A percentile compares a stretch with the other conserved stretches of the same genome.
Conservation (phyloP, 192 early-diverging fungal genomes). For the Gryganskiella cystojenkinii region DNA sequence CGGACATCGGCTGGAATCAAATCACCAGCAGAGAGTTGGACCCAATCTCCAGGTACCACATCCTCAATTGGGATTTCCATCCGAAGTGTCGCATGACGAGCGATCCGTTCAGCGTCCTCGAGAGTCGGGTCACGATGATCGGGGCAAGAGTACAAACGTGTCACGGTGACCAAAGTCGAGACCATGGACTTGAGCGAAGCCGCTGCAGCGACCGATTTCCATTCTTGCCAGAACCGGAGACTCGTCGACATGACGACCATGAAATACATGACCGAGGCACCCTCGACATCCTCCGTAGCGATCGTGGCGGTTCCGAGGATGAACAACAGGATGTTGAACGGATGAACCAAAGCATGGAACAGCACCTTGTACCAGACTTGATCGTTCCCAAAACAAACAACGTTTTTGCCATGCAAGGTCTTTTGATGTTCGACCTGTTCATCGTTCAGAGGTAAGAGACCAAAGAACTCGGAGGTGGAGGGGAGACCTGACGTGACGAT, state of each 20-base stretch:
- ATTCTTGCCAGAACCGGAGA: slow-evolving; percentile 58
- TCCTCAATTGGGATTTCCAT: slow-evolving; percentile 54
- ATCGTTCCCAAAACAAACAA: slow-evolving; percentile 22
- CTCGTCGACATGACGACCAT: slow-evolving; percentile 53
- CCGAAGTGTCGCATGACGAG: slow-evolving; percentile 24
- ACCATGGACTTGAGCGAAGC: slow-evolving; percentile 49
- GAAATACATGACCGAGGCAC: slow-evolving; percentile 42
- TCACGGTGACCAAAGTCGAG: slow-evolving; percentile 42
- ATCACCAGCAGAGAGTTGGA: slow-evolving; percentile 57
- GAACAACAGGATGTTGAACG: slow-evolving; percentile 54
- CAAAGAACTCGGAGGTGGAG: background rate
- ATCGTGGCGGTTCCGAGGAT: slow-evolving; percentile 41
- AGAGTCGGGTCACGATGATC: slow-evolving; percentile 40
- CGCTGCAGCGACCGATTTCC: slow-evolving; percentile 43
- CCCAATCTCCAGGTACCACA: slow-evolving; percentile 57
- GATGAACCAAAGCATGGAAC: slow-evolving; percentile 53
- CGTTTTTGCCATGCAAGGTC: slow-evolving; percentile 25
- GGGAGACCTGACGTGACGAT: slow-evolving; percentile 9
- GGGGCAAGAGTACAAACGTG: slow-evolving; percentile 47
- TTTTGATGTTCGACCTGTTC: slow-evolving; percentile 25
- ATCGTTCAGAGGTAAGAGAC: slow-evolving; percentile 28
- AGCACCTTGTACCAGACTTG: slow-evolving; percentile 48
- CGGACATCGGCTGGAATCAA: slow-evolving; percentile 56
- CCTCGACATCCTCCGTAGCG: slow-evolving; percentile 18
- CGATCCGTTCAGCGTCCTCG: slow-evolving; percentile 29